These are phyloP conservation scores for Ammopiptanthus mongolicus DNA, from an alignment of 306 rosid species.

Conservation along the genomic window DNA sequence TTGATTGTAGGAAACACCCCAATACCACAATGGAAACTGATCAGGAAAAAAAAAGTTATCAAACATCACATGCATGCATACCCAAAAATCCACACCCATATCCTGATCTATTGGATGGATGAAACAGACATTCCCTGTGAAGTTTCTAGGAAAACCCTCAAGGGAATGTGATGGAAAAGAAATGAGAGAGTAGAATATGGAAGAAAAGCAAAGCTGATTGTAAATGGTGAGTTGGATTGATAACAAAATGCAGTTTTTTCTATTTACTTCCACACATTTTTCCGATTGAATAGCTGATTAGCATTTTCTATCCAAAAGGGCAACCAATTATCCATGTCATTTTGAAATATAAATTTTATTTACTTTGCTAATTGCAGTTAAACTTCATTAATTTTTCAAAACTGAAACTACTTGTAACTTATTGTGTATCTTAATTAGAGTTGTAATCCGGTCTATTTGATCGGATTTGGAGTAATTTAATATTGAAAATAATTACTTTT, in stretches of 20 bases:
- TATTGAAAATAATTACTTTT: too few relatives aligned
- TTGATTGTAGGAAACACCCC: background rate
- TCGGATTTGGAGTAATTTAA: too few relatives aligned
- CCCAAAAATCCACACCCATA: slow-evolving; percentile 17
- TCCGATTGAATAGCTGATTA: slow-evolving; percentile 27
- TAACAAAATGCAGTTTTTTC: background rate
- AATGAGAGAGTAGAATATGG: background rate
- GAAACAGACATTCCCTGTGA: slow-evolving; percentile 33
- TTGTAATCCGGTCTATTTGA: too few relatives aligned
- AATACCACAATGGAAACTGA: background rate
- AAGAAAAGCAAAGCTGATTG: slow-evolving; percentile 1
- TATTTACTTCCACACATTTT: slow-evolving; percentile 20
- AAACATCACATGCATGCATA: background rate
- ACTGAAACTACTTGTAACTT: background rate
- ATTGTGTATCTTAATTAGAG: background rate
- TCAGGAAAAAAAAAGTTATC: background rate
- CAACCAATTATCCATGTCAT: background rate
- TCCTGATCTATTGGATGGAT: background rate
- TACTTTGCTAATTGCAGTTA: slow-evolving; percentile 29
- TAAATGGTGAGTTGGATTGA: background rate
- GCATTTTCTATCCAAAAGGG: slow-evolving; percentile 2
- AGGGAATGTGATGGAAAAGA: slow-evolving; percentile 27
- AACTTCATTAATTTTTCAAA: background rate
- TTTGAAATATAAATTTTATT: background rate
- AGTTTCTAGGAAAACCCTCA: slow-evolving; percentile 20